Percentiles rank a stretch among this genome's conserved stretches.
These are phyloP conservation scores for Rhodotorula babjevae DNA, from an alignment of 768 basidiomycete genomes.

Conservation along the genomic window DNA sequence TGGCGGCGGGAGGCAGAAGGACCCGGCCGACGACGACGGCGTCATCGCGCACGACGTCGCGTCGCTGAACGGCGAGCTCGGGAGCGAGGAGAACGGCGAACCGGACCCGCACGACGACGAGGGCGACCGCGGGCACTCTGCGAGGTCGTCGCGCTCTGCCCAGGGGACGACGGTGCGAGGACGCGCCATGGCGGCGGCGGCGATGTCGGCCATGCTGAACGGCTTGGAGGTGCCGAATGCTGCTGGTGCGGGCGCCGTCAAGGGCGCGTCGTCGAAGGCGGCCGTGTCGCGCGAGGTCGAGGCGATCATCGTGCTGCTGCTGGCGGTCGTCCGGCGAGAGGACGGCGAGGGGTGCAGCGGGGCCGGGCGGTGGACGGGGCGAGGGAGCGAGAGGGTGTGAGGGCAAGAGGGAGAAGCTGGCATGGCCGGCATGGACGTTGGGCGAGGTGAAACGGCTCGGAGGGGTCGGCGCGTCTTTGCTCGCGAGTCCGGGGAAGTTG, in stretches of 20 bases:
- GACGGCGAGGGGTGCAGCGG: not conserved
- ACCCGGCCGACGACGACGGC: constrained; percentile 32
- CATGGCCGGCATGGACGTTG: too few species aligned
- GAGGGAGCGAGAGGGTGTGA: not conserved
- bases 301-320: not conserved
- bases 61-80: constrained; percentile 23
- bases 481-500: too few species aligned
- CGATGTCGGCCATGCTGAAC: constrained; percentile 31
- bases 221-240: constrained; percentile 3
- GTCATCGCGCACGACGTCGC: constrained; percentile 40
- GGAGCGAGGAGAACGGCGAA: constrained; percentile 11
- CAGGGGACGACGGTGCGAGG: constrained; percentile 30
- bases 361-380: not conserved
- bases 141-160: constrained; percentile 29
- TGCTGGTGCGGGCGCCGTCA: not conserved
- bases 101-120: constrained; percentile 24
- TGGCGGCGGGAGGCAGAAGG: constrained; percentile 28
- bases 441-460: not conserved
- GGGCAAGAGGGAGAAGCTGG: not conserved
- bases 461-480: not conserved
- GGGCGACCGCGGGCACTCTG: constrained; percentile 25
- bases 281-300: not conserved
- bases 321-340: not conserved
- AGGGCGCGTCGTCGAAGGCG: not conserved
- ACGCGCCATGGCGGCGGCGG: constrained; percentile 24